Conservation (phyloP, 805 yeast species). For the Candida tallmaniae region DNA sequence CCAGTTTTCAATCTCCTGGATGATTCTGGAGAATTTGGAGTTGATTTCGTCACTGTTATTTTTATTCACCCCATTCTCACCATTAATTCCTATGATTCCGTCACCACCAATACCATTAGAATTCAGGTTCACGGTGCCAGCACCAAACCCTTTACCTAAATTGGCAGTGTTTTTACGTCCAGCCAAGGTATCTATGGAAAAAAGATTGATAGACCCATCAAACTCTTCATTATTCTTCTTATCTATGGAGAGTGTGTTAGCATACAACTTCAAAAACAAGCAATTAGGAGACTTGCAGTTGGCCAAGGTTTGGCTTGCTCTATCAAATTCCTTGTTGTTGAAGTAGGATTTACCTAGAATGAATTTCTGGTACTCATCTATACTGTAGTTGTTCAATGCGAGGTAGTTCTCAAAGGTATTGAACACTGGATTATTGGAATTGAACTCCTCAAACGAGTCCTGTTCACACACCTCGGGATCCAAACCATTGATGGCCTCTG, state of each 20-base stretch:
- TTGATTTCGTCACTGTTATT: conserved; percentile 18
- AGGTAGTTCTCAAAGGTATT: conserved; percentile 11
- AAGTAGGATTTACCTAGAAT: conserved; percentile 69
- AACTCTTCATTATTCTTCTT: conserved; percentile 65
- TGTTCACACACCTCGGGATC: conserved; percentile 5
- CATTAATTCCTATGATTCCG: too few relatives aligned
- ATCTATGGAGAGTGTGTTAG: conserved; percentile 74
- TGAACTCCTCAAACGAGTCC: background rate
- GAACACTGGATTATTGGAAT: conserved; percentile 3
- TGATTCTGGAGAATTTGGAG: conserved; percentile 27
- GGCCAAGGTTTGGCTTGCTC: conserved; percentile 61
- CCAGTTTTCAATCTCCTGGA: conserved; percentile 36
- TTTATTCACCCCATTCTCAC: conserved; percentile 1
- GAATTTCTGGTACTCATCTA: conserved; percentile 40
- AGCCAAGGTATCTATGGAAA: conserved; percentile 19
- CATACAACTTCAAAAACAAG: conserved; percentile 60
- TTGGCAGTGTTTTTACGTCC: conserved; percentile 3
- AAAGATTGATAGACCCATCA: conserved; percentile 57
- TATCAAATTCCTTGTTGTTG: conserved; percentile 77
- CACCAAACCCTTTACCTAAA: too few relatives aligned
- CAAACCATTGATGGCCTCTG: conserved; percentile 74
- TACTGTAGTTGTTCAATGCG: conserved; percentile 28
- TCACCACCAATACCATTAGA: conserved; percentile 1
- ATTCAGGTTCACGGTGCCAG: too few relatives aligned
- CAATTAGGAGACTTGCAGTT: conserved; percentile 49